Percentiles rank a stretch among this genome's conserved stretches.
phyloP scores from a whole-genome alignment of 2,329 filamentous ascomycete species.

The Calycina marina region DNA sequence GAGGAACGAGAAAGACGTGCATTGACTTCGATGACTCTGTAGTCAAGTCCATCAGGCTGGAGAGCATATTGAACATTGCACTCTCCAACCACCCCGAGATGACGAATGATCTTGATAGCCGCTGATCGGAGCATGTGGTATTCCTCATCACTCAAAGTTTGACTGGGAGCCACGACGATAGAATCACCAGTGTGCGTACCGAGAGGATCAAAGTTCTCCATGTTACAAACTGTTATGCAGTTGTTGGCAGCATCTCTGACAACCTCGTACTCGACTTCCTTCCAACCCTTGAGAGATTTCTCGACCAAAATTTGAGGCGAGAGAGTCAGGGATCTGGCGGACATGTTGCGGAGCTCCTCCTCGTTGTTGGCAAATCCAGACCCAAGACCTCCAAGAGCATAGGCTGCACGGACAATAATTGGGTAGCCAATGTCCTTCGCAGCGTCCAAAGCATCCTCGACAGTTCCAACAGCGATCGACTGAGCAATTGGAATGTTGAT shows the following conservation, averaged over 20 bases:
- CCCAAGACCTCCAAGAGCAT: constrained; percentile 87
- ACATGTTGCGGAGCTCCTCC: constrained; percentile 87
- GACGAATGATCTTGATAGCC: constrained; percentile 95
- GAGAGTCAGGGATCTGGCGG: constrained; percentile 80
- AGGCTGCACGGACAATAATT: constrained; percentile 94
- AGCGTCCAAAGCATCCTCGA: constrained; percentile 84
- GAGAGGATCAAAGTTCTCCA: constrained; percentile 97
- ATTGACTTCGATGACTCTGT: constrained; percentile 98
- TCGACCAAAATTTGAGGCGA: constrained; percentile 95
- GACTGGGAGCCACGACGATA: constrained; percentile 92
- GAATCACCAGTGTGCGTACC: constrained; percentile 98
- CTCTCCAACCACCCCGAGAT: constrained; percentile 93
- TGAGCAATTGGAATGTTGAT: constrained; percentile 96
- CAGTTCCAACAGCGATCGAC: constrained; percentile 79
- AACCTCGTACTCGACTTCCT: constrained; percentile 97
- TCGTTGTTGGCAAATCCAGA: constrained; percentile 91
- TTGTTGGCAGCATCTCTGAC: constrained; percentile 96
- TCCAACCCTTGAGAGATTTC: constrained; percentile 98
- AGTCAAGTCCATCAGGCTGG: constrained; percentile 92
- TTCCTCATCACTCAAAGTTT: constrained; percentile 95
- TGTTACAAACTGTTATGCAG: constrained; percentile 98
- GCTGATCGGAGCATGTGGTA: constrained; percentile 98
- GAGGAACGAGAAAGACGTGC: constrained; percentile 96
- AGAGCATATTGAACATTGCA: constrained; percentile 98
- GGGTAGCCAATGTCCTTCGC: constrained; percentile 84